phyloP scores from a whole-genome alignment of 495 filamentous ascomycete genomes.

The Penicillium ucsense region DNA sequence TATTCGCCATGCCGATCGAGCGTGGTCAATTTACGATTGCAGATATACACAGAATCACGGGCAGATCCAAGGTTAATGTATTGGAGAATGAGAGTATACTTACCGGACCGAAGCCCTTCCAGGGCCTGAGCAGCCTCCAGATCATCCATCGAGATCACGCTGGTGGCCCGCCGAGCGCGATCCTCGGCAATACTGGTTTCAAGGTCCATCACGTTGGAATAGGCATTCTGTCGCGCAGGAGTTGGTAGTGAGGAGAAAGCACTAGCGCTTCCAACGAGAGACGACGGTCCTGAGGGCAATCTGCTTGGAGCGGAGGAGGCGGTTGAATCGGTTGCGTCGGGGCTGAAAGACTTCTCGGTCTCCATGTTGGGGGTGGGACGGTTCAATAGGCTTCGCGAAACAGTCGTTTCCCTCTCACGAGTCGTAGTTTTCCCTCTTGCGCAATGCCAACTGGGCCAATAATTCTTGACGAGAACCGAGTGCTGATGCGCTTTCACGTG shows the following conservation, averaged over 20 bases:
- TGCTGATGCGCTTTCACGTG: constrained; percentile 2
- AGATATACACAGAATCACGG: too few relatives aligned
- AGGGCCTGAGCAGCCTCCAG: constrained; percentile 83
- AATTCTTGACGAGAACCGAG: not conserved
- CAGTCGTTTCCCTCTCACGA: not conserved
- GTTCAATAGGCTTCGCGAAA: too few relatives aligned
- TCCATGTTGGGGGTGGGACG: not conserved
- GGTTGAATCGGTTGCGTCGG: constrained; percentile 1
- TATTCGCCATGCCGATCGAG: too few relatives aligned
- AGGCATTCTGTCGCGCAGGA: constrained; percentile 19
- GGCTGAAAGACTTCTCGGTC: not conserved
- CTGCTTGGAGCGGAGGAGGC: constrained; percentile 3
- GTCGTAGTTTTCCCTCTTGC: too few relatives aligned
- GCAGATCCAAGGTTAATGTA: too few relatives aligned
- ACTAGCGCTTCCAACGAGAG: not conserved
- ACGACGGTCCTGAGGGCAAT: constrained; percentile 3
- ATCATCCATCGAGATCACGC: constrained; percentile 66
- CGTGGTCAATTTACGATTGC: too few relatives aligned
- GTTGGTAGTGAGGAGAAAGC: not conserved
- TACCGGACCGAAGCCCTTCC: constrained; percentile 74
- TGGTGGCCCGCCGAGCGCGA: constrained; percentile 35
- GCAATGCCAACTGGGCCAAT: too few relatives aligned
- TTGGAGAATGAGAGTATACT: constrained; percentile 5
- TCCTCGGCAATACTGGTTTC: constrained; percentile 28
- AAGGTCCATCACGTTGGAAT: constrained; percentile 32